phyloP scores from a whole-genome alignment of 306 rosid species.

The Sophora flavescens region DNA sequence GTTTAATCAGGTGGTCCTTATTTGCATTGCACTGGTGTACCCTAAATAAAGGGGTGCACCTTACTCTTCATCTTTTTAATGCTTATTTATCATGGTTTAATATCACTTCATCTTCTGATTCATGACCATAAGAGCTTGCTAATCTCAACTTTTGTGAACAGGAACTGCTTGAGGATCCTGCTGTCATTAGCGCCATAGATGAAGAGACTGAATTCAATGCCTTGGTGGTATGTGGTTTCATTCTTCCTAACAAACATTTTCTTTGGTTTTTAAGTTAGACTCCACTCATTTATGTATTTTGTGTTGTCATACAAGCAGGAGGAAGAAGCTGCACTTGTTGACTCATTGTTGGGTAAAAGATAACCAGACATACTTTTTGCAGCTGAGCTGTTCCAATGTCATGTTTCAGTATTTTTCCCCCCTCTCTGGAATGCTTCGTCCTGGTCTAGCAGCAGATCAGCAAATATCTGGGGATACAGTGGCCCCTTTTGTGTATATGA shows the following conservation, averaged over 20 bases:
- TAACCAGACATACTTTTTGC: conserved; percentile 41
- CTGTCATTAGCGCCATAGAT: conserved; percentile 76
- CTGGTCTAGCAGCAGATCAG: conserved; percentile 7
- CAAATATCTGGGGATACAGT: conserved; percentile 24
- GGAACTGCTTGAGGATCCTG: conserved; percentile 91
- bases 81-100: neutral
- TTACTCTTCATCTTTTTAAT: neutral
- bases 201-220: conserved; percentile 98
- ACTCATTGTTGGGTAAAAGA: conserved; percentile 75
- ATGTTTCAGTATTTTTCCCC: neutral
- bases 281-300: conserved; percentile 26
- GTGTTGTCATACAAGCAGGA: conserved; percentile 61
- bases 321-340: conserved; percentile 89
- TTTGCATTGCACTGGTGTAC: conserved; percentile 9
- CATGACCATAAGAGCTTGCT: conserved; percentile 29
- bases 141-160: conserved; percentile 54
- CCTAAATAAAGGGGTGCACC: neutral
- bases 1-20: conserved; percentile 1
- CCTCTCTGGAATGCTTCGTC: conserved; percentile 17
- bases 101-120: conserved; percentile 33
- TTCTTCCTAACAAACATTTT: conserved; percentile 32
- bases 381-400: neutral
- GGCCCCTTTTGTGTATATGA: conserved; percentile 39
- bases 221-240: conserved; percentile 74
- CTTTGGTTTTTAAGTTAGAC: conserved; percentile 5